phyloP scores from a whole-genome alignment of 768 basidiomycete species.

The Artomyces pyxidatus region DNA sequence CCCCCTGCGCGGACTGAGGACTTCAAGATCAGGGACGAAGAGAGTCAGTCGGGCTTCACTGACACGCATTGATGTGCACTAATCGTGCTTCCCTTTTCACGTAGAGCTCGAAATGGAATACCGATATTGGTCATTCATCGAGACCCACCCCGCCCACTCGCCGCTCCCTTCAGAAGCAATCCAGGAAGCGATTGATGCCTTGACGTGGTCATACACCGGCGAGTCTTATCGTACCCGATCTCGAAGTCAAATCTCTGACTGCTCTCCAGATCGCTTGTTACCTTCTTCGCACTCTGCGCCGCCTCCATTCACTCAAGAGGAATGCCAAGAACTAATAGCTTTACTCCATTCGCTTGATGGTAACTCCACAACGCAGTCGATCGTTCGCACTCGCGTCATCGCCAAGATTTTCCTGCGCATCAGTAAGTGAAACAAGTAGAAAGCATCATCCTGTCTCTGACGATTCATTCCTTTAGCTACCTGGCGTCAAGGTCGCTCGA shows the following conservation, averaged over 20 bases:
- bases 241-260: too few species aligned
- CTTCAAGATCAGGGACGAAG: conserved; percentile 25
- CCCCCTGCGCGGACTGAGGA: conserved; percentile 24
- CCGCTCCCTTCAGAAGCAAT: conserved; percentile 47
- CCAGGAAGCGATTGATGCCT: conserved; percentile 62
- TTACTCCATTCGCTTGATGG: conserved; percentile 42
- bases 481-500: conserved; percentile 11
- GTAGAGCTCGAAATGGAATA: conserved; percentile 69
- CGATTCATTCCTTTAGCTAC: conserved; percentile 5
- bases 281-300: conserved; percentile 47
- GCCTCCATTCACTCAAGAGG: conserved; percentile 67
- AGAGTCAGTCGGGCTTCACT: conserved; percentile 27
- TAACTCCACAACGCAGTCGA: background rate
- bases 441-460: too few species aligned
- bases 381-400: conserved; percentile 14
- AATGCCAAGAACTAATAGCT: conserved; percentile 66
- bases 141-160: conserved; percentile 69
- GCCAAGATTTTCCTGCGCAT: conserved; percentile 15
- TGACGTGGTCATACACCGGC: conserved; percentile 81
- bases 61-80: too few species aligned
- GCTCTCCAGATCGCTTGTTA: conserved; percentile 51
- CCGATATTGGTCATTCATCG: conserved; percentile 77
- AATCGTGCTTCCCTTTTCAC: too few species aligned
- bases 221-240: conserved; percentile 14
- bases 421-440: too few species aligned